Evolutionary conservation across 805 yeast genomes (phyloP), one percentile per base, ranked within the genome.

Genomic region (Candida yuanshanica): DNA sequence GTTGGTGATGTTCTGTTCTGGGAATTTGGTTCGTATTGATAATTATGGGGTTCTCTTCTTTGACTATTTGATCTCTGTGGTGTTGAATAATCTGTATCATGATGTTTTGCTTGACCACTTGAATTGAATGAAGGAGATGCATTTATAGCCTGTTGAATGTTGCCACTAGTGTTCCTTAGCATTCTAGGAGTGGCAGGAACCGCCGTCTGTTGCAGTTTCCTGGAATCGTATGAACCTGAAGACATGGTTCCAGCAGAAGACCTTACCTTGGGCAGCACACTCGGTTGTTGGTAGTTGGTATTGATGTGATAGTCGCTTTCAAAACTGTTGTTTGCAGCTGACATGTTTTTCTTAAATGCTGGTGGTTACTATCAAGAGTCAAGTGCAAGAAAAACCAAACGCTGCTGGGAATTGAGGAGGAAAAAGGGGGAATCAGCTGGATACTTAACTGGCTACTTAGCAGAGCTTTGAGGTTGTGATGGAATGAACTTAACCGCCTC

Each of bases 171-270:
- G 51, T 75, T 77, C 50, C 83, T 68, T 36, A 80, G 61, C 86
- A 81, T 81, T 50, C 86, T 63, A 8, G 86, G 84, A 2, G 87
- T 80, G 2, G 86, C 86, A 2, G 83, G 84, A 4, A 70, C 74
- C 9, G 55, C 55, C 4, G 51, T 29, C 4, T 54, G 53, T 2
- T 49, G 52, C 17, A 39, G 44, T 17, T 47, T 43, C 8, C 35
- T 39, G 2, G 51, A 32, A 9, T 27, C 41, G 21, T 18, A 20
- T 2, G 42, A 34, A 21, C 37, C 35, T 7, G 43, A 37, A 20
- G 31, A 17, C 2, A 50, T 45, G 14, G 40, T 39, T 2, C 37
- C 33, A 0, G 42, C 35, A 10, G 40, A 13, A 2, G 57, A 41
- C 50, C 60, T 52, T 37, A 54, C 56, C 26, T 46, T 54, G 5